Evolutionary conservation across 768 basidiomycete species (phyloP).

Genomic region (Termitomyces sp.): DNA sequence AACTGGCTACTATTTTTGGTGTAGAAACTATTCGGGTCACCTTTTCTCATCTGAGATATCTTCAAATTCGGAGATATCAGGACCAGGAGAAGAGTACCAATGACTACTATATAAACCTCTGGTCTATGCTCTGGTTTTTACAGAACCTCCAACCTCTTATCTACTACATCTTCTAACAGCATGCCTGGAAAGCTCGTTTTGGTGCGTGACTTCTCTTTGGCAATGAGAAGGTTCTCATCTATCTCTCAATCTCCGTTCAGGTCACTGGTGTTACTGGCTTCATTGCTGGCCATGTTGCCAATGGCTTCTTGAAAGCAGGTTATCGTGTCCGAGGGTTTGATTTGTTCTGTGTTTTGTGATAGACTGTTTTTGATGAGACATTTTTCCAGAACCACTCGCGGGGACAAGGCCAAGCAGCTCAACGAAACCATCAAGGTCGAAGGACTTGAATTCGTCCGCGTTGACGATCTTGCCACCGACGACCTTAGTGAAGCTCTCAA

Average conservation of each 20-base stretch:
- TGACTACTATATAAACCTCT: constrained; percentile 4
- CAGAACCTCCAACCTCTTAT: neutral
- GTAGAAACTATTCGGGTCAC: neutral
- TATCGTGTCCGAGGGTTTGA: constrained; percentile 37
- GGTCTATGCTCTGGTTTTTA: neutral
- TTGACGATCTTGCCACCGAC: constrained; percentile 15
- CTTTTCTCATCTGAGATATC: neutral
- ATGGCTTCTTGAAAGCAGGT: constrained; percentile 26
- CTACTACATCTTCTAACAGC: neutral
- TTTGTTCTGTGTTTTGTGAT: neutral
- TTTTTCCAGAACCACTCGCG: constrained; percentile 25
- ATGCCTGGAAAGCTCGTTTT: constrained; percentile 19
- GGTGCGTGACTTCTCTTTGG: constrained; percentile 6
- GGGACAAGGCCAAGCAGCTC: constrained; percentile 22
- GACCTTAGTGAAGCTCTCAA: constrained; percentile 14
- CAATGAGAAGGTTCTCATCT: neutral
- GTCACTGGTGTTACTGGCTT: constrained; percentile 38
- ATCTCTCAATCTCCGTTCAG: constrained; percentile 15
- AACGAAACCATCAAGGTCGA: constrained; percentile 19
- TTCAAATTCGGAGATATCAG: neutral
- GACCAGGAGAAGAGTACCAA: constrained; percentile 1
- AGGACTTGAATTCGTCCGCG: constrained; percentile 23
- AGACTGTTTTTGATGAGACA: neutral
- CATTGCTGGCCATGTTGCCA: constrained; percentile 33
- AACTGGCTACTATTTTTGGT: neutral